These are phyloP conservation scores for Cenchrus purpureus DNA, from an alignment of 176 grass and related monocot species.

Conservation along the genomic window DNA sequence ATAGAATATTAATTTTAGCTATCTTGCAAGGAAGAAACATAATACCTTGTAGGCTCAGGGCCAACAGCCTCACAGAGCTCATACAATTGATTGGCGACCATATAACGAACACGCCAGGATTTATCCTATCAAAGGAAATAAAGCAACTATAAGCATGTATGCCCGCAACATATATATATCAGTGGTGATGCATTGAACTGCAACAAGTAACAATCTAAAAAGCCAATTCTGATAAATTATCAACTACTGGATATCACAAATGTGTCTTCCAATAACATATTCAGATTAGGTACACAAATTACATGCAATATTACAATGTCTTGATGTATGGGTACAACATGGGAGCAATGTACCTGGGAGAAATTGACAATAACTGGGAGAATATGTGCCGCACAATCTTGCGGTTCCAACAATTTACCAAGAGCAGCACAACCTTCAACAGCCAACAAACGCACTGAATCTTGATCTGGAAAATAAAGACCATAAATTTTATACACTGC, in stretches of 20 bases:
- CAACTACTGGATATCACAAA: slow-evolving; percentile 5
- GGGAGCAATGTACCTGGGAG: slow-evolving; percentile 62
- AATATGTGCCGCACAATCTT: slow-evolving; percentile 89
- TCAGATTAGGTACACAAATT: slow-evolving; percentile 15
- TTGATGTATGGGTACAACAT: not conserved
- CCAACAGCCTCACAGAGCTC: slow-evolving; percentile 85
- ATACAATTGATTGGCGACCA: slow-evolving; percentile 89
- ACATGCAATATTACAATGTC: not conserved
- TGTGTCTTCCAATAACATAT: slow-evolving; percentile 4
- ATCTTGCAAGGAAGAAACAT: not conserved
- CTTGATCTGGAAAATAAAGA: slow-evolving; percentile 75
- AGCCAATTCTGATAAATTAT: slow-evolving; percentile 13
- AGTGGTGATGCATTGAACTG: not conserved
- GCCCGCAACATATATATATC: not conserved
- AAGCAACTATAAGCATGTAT: not conserved
- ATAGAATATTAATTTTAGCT: not conserved
- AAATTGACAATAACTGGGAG: slow-evolving; percentile 94
- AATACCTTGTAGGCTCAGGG: slow-evolving; percentile 70
- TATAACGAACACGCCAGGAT: slow-evolving; percentile 87
- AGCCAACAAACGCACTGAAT: slow-evolving; percentile 90
- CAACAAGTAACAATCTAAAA: slow-evolving; percentile 4
- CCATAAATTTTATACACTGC: not conserved
- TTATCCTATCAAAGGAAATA: slow-evolving; percentile 57
- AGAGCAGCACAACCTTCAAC: slow-evolving; percentile 97
- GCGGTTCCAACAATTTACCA: slow-evolving; percentile 89